Base-by-base conservation (phyloP, 345 rosid species). In the Citropsis articulata region DNA sequence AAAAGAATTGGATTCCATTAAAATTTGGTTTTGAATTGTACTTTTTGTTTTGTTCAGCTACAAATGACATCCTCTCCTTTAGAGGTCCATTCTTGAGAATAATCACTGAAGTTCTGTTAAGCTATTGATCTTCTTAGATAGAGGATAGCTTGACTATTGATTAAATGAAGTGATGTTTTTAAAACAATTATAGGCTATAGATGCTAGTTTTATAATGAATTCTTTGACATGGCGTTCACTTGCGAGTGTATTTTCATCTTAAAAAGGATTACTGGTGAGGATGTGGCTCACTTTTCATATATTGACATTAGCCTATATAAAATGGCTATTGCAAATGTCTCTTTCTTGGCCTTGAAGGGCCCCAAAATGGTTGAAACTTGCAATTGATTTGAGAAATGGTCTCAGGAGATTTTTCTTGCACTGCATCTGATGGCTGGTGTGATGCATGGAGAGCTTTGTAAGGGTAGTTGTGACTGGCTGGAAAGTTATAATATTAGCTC, bases 21-120 rank as follows among this genome's bases (percentile, higher is more conserved):
- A 78, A 68, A 31, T 76, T 35, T 68, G 71, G 33, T 78, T 56
- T 72, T 14, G 30, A 73, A 22, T 50, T 45, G 2, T 75, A 50
- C 21, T 36, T 75, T 75, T 48, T 33, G 55, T 62, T 4, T 70
- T 56, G 38, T 63, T 73, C 31, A 18, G 57, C 66, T 30, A 50
- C 59, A 75, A 75, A 31, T 74, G 66, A 65, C 24, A n/a, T 53
- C 50, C 2, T 70, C 28, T 3, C 22, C 2, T 21, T 74, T 42
- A 9, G 1, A 13, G 22, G 28, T 60, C 59, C 40, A 25, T 25
- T 18, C 30, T 24, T 2, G 33, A 59, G 30, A 38, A 60, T 28
- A 5, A 40, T 18, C 60, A 63, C 61, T 5, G 33, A 63, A 64
- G 28, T 18, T 42, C 77, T 42, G 7, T 45, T 16, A 30, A 62